Conservation (phyloP, 768 basidiomycete species). For the Phaeotremella fagi region DNA sequence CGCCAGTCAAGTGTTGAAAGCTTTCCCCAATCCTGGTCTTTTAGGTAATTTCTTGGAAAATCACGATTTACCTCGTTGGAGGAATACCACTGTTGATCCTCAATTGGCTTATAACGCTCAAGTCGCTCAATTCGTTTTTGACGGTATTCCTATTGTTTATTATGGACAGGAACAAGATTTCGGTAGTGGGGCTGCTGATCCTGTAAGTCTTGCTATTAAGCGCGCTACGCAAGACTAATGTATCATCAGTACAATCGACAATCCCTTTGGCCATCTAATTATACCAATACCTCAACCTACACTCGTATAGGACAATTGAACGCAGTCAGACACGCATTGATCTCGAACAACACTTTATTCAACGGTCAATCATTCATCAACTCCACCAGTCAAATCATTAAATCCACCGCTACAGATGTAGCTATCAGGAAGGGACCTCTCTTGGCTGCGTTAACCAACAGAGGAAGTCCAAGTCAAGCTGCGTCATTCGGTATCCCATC, state of each 20-base stretch:
- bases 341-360: slow-evolving; percentile 27
- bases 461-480: slow-evolving; percentile 34
- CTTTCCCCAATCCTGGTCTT: slow-evolving; percentile 37
- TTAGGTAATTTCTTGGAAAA: slow-evolving; percentile 46
- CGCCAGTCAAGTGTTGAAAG: slow-evolving; percentile 23
- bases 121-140: slow-evolving; percentile 41
- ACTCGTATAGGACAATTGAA: slow-evolving; percentile 36
- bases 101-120: slow-evolving; percentile 44
- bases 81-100: slow-evolving; percentile 38
- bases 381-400: slow-evolving; percentile 21
- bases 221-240: not conserved
- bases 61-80: slow-evolving; percentile 45
- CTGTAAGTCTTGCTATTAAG: slow-evolving; percentile 3
- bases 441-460: slow-evolving; percentile 42
- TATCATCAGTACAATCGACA: slow-evolving; percentile 33
- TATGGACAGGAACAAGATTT: slow-evolving; percentile 47
- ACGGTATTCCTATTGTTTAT: slow-evolving; percentile 43
- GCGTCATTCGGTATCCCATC: slow-evolving; percentile 32
- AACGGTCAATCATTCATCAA: slow-evolving; percentile 35
- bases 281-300: slow-evolving; percentile 40
- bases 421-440: slow-evolving; percentile 44
- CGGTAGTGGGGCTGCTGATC: slow-evolving; percentile 29
- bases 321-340: slow-evolving; percentile 35
- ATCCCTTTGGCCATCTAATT: slow-evolving; percentile 42
- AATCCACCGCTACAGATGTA: slow-evolving; percentile 30